Base-by-base conservation (phyloP, 805 yeast species). In the Blastobotrys chiropterorum region DNA sequence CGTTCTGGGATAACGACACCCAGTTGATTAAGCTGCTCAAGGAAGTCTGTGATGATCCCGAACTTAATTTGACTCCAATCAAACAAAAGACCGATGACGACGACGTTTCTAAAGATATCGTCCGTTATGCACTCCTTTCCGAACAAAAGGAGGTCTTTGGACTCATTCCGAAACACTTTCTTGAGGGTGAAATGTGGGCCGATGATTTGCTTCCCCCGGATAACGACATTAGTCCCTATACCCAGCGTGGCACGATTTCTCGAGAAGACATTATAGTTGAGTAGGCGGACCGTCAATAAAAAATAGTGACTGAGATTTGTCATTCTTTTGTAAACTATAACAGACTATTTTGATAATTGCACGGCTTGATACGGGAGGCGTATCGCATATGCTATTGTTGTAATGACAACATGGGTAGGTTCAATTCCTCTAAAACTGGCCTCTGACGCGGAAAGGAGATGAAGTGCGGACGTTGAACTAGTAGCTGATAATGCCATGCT, bases 131-230 rank as follows among this genome's bases (percentile, higher is more conserved):
- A 4, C 43, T 61, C 16, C 48, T 63, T 17, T 34, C 62, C 2
- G 63, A 63, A 31, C 57, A 59, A 17, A 58, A 53, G 30, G 53
- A 61, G 7, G 59, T 54, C 1, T 47, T 53, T 8, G 52, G 38
- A n/a, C 38, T 51, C 17, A 50, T 62, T 8, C 65, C 64, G 2
- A 47, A 52, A 26, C 53, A 56, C 22, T 51, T 45, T 7, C 47
- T 60, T 4, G 48, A 41, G 15, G 55, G 51, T 20, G 55, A 49
- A 22, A 56, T 58, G 44, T 58, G 56, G 59, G 50, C 61, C 1
- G 64, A 61, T 39, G 62, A 60, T 43, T 49, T 58, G 34, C 46
- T 60, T 2, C 63, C 64, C 3, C 64, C 64, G 14, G 17, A n/a
- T n/a, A 58, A 60, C 45, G 53, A 52, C 31, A 44, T 60, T 1